phyloP scores from a whole-genome alignment of 2,329 filamentous ascomycete species.

The Penicillium sp. region DNA sequence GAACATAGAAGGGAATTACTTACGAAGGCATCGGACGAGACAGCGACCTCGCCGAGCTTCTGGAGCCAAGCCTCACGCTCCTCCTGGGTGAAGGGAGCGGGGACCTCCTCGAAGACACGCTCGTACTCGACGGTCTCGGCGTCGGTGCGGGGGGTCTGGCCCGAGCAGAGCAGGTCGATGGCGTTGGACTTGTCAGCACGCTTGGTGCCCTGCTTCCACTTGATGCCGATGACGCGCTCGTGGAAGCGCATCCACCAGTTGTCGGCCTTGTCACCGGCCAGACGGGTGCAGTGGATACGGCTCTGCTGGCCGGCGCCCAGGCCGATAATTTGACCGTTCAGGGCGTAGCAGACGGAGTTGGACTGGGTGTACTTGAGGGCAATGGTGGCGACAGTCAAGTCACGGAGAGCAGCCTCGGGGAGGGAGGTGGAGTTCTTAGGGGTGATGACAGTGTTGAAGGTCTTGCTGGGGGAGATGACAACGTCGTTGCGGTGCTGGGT shows the following conservation, averaged over 20 bases:
- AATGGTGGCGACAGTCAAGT: conserved; percentile 93
- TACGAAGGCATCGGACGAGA: conserved; percentile 95
- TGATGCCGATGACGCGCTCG: conserved; percentile 78
- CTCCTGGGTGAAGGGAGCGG: conserved; percentile 73
- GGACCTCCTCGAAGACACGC: conserved; percentile 85
- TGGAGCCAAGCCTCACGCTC: conserved; percentile 84
- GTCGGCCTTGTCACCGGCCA: conserved; percentile 97
- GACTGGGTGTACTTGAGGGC: conserved; percentile 98
- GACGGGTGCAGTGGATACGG: conserved; percentile 95
- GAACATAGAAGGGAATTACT: conserved; percentile 41
- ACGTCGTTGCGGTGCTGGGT: conserved; percentile 92
- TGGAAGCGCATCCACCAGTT: conserved; percentile 99
- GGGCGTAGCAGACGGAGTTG: conserved; percentile 97
- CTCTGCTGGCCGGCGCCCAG: conserved; percentile 96
- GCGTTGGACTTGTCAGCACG: conserved; percentile 97
- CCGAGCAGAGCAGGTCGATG: conserved; percentile 91
- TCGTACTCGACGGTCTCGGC: conserved; percentile 86
- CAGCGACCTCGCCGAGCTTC: conserved; percentile 72
- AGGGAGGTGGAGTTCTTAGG: conserved; percentile 75
- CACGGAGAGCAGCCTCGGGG: conserved; percentile 77
- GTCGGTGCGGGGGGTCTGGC: conserved; percentile 79
- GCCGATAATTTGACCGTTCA: conserved; percentile 89
- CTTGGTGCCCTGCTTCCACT: conserved; percentile 98
- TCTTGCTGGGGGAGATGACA: conserved; percentile 73
- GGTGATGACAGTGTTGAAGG: conserved; percentile 81